A percentile compares a stretch with the other conserved stretches of the same genome.
Conservation (phyloP, 1,284 basidiomycete species). For the Sporisorium exsertum region DNA sequence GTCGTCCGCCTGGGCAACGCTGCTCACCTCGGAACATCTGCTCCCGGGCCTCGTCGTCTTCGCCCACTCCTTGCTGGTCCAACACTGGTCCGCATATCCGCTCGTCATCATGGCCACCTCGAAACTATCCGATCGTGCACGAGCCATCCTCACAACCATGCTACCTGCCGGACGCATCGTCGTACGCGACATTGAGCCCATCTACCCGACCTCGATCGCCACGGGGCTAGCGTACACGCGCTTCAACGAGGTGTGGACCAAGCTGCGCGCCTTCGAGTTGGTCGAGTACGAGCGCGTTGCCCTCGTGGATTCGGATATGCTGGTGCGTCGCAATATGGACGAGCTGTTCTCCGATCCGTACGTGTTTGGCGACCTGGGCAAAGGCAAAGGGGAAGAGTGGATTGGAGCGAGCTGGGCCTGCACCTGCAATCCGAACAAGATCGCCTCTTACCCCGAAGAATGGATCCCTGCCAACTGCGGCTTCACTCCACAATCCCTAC, state of each 20-base stretch:
- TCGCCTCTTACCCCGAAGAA: slow-evolving; percentile 85
- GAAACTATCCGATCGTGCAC: slow-evolving; percentile 36
- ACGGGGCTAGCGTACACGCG: slow-evolving; percentile 43
- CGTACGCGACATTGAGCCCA: slow-evolving; percentile 47
- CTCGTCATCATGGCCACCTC: slow-evolving; percentile 58
- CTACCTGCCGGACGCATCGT: slow-evolving; percentile 23
- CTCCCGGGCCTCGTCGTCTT: slow-evolving; percentile 60
- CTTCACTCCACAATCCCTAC: slow-evolving; percentile 74
- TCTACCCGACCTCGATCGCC: slow-evolving; percentile 28
- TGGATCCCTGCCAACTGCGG: slow-evolving; percentile 93
- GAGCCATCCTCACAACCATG: slow-evolving; percentile 32
- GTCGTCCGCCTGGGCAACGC: slow-evolving; percentile 57
- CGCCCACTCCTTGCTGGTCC: slow-evolving; percentile 50
- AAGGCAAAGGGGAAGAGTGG: slow-evolving; percentile 72
- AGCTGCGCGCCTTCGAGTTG: slow-evolving; percentile 63
- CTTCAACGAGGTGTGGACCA: slow-evolving; percentile 67
- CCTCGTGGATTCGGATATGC: slow-evolving; percentile 91
- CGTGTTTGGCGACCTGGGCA: slow-evolving; percentile 66
- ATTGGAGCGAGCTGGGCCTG: slow-evolving; percentile 91
- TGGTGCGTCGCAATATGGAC: slow-evolving; percentile 88
- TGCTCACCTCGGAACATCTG: slow-evolving; percentile 59
- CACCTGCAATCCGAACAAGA: slow-evolving; percentile 88
- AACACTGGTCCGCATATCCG: slow-evolving; percentile 47
- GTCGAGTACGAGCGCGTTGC: slow-evolving; percentile 77
- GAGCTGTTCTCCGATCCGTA: slow-evolving; percentile 77